A percentile compares a stretch with the other conserved stretches of the same genome.
phyloP scores from a whole-genome alignment of 768 basidiomycete genomes.

The Phlebiopsis flavidoalba region DNA sequence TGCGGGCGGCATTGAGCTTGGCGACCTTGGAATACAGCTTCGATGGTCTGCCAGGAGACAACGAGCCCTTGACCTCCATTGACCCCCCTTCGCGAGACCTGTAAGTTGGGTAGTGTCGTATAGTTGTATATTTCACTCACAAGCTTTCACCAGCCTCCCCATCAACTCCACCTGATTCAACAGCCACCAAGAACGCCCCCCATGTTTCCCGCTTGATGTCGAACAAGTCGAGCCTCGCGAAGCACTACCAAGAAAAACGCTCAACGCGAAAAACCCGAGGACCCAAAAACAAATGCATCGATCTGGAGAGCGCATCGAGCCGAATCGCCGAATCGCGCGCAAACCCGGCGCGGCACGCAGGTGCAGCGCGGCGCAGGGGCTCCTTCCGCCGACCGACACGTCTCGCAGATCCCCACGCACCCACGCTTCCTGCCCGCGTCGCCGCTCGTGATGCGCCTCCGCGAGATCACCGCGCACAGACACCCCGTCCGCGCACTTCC shows the following conservation, averaged over 20 bases:
- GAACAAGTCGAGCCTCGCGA: conserved; percentile 42
- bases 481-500: conserved; percentile 90
- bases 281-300: conserved; percentile 89
- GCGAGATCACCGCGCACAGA: conserved; percentile 72
- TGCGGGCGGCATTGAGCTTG: conserved; percentile 50
- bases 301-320: conserved; percentile 86
- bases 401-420: conserved; percentile 72
- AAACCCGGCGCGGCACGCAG: conserved; percentile 45
- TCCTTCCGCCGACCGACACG: conserved; percentile 48
- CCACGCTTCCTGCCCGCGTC: conserved; percentile 87
- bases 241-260: conserved; percentile 29
- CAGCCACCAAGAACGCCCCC: conserved; percentile 73
- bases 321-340: conserved; percentile 64
- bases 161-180: too few species aligned
- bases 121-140: conserved; percentile 4
- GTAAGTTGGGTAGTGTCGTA: conserved; percentile 36
- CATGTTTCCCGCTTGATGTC: conserved; percentile 48
- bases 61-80: conserved; percentile 53
- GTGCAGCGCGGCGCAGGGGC: conserved; percentile 33
- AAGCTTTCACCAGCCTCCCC: conserved; percentile 58
- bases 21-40: conserved; percentile 30
- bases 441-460: conserved; percentile 75
- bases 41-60: conserved; percentile 42
- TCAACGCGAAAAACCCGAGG: conserved; percentile 51
- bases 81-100: conserved; percentile 63